A percentile compares a stretch with the other conserved stretches of the same genome.
phyloP scores from a whole-genome alignment of 306 rosid genomes.

The Medicago lupulina region DNA sequence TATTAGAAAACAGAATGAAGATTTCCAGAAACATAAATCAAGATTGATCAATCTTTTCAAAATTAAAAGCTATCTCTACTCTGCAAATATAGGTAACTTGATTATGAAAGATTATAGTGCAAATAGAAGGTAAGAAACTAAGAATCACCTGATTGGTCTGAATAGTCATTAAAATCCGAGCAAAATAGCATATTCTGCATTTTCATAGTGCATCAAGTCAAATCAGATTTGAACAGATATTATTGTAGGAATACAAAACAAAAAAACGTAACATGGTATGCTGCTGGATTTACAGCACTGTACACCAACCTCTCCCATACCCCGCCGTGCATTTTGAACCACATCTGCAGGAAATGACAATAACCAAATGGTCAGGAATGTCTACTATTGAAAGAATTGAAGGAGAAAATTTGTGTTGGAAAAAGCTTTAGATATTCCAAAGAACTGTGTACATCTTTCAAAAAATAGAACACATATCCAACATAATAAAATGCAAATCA shows the following conservation, averaged over 20 bases:
- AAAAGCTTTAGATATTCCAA: slow-evolving; percentile 2
- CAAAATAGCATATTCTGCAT: slow-evolving; percentile 72
- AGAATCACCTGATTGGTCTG: slow-evolving; percentile 69
- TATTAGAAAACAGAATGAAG: slow-evolving; percentile 15
- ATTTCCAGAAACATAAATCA: background rate
- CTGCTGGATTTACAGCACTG: slow-evolving; percentile 26
- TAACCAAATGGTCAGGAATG: slow-evolving; percentile 40
- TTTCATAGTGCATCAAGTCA: slow-evolving; percentile 42
- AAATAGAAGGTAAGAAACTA: slow-evolving; percentile 33
- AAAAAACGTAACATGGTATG: slow-evolving; percentile 20
- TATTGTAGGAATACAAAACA: slow-evolving; percentile 17
- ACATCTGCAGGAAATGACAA: slow-evolving; percentile 55
- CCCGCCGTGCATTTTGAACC: slow-evolving; percentile 58
- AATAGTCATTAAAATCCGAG: slow-evolving; percentile 64
- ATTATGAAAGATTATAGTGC: slow-evolving; percentile 10
- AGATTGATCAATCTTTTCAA: slow-evolving; percentile 18
- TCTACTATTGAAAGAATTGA: background rate
- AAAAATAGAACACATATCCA: slow-evolving; percentile 28
- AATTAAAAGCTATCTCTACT: slow-evolving; percentile 17
- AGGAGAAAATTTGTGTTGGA: background rate
- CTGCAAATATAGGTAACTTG: slow-evolving; percentile 17
- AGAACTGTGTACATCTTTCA: slow-evolving; percentile 33
- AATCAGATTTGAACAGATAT: slow-evolving; percentile 16
- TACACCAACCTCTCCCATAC: slow-evolving; percentile 65
- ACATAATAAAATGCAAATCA: slow-evolving; percentile 27